Base-by-base conservation (phyloP, 441 rosid genomes). In the Aleurites moluccanus region DNA sequence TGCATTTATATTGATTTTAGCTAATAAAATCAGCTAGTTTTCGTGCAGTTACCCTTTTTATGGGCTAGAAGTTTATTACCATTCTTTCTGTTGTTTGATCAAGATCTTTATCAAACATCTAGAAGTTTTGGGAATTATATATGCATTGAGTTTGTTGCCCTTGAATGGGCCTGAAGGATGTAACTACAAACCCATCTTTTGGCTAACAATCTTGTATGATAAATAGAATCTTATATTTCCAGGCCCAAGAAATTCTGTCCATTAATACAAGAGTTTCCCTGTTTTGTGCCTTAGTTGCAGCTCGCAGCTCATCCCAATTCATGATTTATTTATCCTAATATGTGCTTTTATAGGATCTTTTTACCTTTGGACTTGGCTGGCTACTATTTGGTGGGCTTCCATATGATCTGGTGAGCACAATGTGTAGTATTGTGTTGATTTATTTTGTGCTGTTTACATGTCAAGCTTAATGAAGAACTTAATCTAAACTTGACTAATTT, bases 301-400 rank as follows among this genome's bases (percentile, higher is more conserved):
- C 38, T 33, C 40, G n/a, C 11, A 20, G 33, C 38, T 33, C 40
- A 45, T 53, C 47, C 49, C 42, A 72, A 63, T 64, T 6, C 28
- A 47, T n/a, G n/a, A 64, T 68, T 10, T 69, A 59, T 74, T 53
- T 21, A 18, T n/a, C 3, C 27, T 57, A 8, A 62, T 69, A 18
- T 69, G 23, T 77, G 62, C 42, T 49, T 60, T 68, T 86, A 73
- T 64, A 92, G 99, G 98, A 94, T 80, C 75, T 92, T 52, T 92
- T 92, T 64, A 92, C 94, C 30, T 87, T 94, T 77, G 97, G 91
- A 81, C 84, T 92, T 62, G 99, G 99, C 45, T 91, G 98, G 99
- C 59, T 85, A 45, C 75, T 94, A 61, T 94, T 94, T 71, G 96
- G 97, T 2, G 99, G 99, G 77, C 98, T 94, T 73, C 98, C 98